phyloP scores from a whole-genome alignment of 164 flowering plant species.

The Vitis cinerea region DNA sequence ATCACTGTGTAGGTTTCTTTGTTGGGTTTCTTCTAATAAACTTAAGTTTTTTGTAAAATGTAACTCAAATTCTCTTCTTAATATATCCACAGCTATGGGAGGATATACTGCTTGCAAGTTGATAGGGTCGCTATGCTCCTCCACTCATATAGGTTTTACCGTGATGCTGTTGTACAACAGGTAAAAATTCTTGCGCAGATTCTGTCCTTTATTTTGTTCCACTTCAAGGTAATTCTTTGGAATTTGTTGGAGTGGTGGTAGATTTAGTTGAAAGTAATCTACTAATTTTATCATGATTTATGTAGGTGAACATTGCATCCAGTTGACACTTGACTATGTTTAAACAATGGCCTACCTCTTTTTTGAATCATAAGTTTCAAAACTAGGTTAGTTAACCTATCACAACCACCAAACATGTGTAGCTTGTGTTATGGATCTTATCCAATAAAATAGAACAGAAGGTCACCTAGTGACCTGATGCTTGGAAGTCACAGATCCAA shows the following conservation, averaged over 20 bases:
- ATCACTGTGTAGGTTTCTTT: slow-evolving; percentile 66
- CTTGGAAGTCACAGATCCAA: too few relatives aligned
- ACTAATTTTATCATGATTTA: too few relatives aligned
- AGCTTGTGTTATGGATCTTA: too few relatives aligned
- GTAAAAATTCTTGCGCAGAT: slow-evolving; percentile 29
- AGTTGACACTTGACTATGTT: too few relatives aligned
- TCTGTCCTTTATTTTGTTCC: neutral
- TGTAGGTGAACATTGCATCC: too few relatives aligned
- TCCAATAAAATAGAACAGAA: too few relatives aligned
- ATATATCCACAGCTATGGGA: slow-evolving; percentile 71
- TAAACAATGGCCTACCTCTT: too few relatives aligned
- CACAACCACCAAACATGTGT: too few relatives aligned
- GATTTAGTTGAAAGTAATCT: too few relatives aligned
- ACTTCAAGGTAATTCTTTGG: neutral
- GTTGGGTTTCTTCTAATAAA: slow-evolving; percentile 4
- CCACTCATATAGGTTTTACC: slow-evolving; percentile 80
- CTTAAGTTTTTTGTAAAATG: neutral
- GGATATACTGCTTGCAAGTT: slow-evolving; percentile 95
- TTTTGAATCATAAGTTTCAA: too few relatives aligned
- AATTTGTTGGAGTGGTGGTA: neutral
- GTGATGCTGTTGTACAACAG: slow-evolving; percentile 96
- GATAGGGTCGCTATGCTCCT: slow-evolving; percentile 88
- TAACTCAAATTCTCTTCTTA: neutral
- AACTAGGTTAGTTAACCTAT: too few relatives aligned
- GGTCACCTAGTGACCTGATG: too few relatives aligned